These are phyloP conservation scores for Thalia dealbata DNA, from an alignment of 176 grass and related monocot species.

Conservation along the genomic window DNA sequence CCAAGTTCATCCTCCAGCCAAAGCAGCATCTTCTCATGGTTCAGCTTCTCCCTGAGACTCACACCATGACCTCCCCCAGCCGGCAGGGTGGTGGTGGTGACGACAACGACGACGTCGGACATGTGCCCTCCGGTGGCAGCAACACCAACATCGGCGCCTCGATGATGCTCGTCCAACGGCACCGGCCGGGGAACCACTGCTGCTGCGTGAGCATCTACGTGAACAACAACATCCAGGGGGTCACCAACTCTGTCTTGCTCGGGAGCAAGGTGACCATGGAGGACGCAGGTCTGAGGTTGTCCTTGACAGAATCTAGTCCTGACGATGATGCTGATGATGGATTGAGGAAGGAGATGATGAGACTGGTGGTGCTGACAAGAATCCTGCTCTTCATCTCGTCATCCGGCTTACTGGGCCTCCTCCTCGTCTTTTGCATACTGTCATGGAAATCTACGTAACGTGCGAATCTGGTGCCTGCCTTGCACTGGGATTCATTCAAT, in stretches of 20 bases:
- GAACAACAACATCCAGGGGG: constrained; percentile 70
- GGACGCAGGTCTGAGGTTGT: constrained; percentile 36
- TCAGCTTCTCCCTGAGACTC: neutral
- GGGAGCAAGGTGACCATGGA: constrained; percentile 65
- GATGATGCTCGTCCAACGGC: constrained; percentile 19
- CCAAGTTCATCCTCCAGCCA: neutral
- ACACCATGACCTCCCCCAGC: neutral
- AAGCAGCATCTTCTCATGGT: neutral
- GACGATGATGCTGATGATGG: neutral
- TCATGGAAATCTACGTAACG: neutral
- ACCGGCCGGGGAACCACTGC: constrained; percentile 3
- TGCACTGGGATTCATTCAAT: no score
- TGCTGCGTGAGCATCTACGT: constrained; percentile 51
- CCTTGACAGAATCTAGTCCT: neutral
- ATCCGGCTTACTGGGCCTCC: neutral
- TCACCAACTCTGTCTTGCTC: constrained; percentile 73
- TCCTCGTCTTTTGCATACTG: neutral
- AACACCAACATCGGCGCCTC: constrained; percentile 25
- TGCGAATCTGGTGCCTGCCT: no score
- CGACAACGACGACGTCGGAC: neutral
- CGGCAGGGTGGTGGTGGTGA: neutral
- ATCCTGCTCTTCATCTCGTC: neutral
- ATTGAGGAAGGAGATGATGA: neutral
- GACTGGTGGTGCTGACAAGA: neutral
- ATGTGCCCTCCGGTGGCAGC: constrained; percentile 3